These are phyloP conservation scores for Fraxinus platypoda DNA, from an alignment of 305 asterid genomes.

Conservation along the genomic window DNA sequence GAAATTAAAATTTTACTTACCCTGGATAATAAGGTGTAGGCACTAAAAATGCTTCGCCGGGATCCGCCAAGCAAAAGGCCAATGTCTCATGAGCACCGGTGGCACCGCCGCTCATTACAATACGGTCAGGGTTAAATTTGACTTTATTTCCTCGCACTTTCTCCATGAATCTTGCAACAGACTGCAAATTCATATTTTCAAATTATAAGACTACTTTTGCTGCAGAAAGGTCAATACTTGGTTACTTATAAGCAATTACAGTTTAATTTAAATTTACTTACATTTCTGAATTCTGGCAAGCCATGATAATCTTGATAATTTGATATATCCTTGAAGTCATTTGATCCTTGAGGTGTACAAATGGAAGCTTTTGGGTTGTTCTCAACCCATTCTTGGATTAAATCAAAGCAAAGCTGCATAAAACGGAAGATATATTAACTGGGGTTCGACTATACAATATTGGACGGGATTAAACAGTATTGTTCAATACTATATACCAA, in stretches of 20 bases:
- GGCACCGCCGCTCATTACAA: conserved; percentile 88
- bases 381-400: conserved; percentile 56
- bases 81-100: conserved; percentile 74
- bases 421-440: neutral
- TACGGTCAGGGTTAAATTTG: conserved; percentile 55
- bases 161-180: conserved; percentile 78
- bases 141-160: conserved; percentile 62
- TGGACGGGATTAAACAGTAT: neutral
- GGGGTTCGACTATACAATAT: neutral
- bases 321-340: conserved; percentile 58
- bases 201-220: neutral
- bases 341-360: conserved; percentile 59
- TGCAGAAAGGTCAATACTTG: neutral
- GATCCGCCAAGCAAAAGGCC: conserved; percentile 75
- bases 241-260: neutral
- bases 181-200: conserved; percentile 39
- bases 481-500: neutral
- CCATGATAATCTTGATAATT: conserved; percentile 78
- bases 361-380: conserved; percentile 66
- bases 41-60: conserved; percentile 74
- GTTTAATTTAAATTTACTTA: conserved; percentile 14
- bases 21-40: conserved; percentile 83
- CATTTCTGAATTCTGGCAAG: conserved; percentile 67
- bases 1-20: conserved; percentile 28
- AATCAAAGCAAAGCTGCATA: conserved; percentile 62